Percentiles rank a stretch among this genome's conserved stretches.
Evolutionary conservation across 495 filamentous ascomycete species (phyloP).

Genomic region (Trichoderma gamsii): DNA sequence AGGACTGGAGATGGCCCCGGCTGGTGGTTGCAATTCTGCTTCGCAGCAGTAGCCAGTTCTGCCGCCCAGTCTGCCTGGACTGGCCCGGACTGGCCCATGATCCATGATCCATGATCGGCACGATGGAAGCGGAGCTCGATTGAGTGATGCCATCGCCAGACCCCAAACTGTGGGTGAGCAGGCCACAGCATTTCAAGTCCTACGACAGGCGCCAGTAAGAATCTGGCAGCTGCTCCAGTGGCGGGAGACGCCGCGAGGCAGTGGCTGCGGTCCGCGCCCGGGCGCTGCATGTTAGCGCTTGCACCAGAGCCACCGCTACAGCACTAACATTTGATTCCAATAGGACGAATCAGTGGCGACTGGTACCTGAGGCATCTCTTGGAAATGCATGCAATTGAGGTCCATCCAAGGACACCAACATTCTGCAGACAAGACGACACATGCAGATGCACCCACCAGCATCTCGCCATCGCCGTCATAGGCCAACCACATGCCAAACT

Average conservation of each 20-base stretch:
- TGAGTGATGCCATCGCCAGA: background rate
- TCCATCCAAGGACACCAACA: too few relatives aligned
- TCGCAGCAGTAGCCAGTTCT: too few relatives aligned
- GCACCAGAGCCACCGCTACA: background rate
- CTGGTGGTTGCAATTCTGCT: too few relatives aligned
- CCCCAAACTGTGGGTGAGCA: background rate
- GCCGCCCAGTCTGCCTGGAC: too few relatives aligned
- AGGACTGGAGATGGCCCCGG: too few relatives aligned
- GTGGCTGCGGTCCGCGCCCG: constrained; percentile 4
- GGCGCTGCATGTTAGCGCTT: constrained; percentile 2
- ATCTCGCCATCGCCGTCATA: background rate
- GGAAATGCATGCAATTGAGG: too few relatives aligned
- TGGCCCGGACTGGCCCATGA: too few relatives aligned
- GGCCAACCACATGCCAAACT: background rate
- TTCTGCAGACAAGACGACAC: too few relatives aligned
- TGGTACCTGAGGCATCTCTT: too few relatives aligned
- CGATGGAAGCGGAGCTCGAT: background rate
- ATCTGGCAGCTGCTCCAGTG: background rate
- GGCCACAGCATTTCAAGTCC: background rate
- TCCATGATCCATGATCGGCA: too few relatives aligned
- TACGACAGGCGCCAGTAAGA: background rate
- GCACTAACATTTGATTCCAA: background rate
- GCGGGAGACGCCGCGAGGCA: background rate
- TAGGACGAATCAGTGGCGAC: too few relatives aligned
- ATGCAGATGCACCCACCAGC: background rate